phyloP scores from a whole-genome alignment of 306 rosid species.

The Begonia masoniana region DNA sequence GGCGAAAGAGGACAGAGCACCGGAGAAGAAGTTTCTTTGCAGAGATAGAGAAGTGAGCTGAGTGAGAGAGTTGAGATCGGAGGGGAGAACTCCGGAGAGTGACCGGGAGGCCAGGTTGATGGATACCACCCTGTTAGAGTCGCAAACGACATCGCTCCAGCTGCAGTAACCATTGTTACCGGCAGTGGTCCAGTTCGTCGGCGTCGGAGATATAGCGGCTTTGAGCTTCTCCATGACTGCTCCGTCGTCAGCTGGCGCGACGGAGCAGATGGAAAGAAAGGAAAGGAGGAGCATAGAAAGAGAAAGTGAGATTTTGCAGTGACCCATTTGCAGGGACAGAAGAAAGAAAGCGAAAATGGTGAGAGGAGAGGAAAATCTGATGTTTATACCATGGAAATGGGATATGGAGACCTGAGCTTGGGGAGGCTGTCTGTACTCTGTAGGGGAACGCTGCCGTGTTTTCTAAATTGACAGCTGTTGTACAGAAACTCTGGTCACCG shows the following conservation, averaged over 20 bases:
- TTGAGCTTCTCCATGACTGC: slow-evolving; percentile 1
- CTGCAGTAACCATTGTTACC: slow-evolving; percentile 1
- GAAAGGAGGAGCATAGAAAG: slow-evolving; percentile 4
- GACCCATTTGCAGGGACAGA: slow-evolving; percentile 25
- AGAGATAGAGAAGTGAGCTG: slow-evolving; percentile 38
- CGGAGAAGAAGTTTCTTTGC: slow-evolving; percentile 39
- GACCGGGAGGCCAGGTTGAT: slow-evolving; percentile 22
- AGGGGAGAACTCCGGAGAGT: slow-evolving; percentile 58
- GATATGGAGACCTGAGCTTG: neutral
- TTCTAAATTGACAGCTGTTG: neutral
- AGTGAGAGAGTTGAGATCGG: slow-evolving; percentile 54
- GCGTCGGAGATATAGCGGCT: neutral
- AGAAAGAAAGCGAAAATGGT: slow-evolving; percentile 1
- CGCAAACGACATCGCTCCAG: slow-evolving; percentile 49
- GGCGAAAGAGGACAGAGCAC: slow-evolving; percentile 53
- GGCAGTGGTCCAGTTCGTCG: neutral
- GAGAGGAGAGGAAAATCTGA: neutral
- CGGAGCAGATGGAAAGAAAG: neutral
- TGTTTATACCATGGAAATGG: neutral
- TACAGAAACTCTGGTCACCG: neutral
- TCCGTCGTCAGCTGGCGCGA: slow-evolving; percentile 1
- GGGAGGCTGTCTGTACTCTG: neutral
- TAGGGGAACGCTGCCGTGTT: neutral
- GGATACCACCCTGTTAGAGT: slow-evolving; percentile 26
- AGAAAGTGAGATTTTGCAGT: slow-evolving; percentile 23